phyloP scores from a whole-genome alignment of 768 basidiomycete species.

The Boletellus ananas region DNA sequence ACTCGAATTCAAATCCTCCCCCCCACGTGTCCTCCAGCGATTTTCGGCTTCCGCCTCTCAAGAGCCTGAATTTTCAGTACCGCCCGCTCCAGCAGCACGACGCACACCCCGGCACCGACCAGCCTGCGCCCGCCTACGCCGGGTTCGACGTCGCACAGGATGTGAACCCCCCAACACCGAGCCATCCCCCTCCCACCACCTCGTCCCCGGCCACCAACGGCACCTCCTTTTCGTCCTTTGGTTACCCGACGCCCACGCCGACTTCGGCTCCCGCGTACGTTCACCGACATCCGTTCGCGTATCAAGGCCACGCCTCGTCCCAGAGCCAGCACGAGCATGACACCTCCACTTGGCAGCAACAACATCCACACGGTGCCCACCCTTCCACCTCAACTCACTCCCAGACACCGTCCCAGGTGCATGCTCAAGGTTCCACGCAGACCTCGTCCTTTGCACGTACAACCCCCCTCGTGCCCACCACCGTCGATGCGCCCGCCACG shows the following conservation, averaged over 20 bases:
- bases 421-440: conserved; percentile 12
- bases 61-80: conserved; percentile 64
- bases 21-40: conserved; percentile 39
- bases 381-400: conserved; percentile 11
- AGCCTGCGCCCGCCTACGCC: conserved; percentile 3
- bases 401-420: conserved; percentile 19
- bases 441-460: conserved; percentile 23
- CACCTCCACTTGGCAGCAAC: conserved; percentile 23
- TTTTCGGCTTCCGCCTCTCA: conserved; percentile 66
- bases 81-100: conserved; percentile 29
- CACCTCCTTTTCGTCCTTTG: conserved; percentile 16
- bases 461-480: conserved; percentile 28
- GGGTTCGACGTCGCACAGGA: conserved; percentile 22
- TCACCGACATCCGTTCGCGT: conserved; percentile 21
- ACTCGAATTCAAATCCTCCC: conserved; percentile 31
- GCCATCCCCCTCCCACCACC: neutral
- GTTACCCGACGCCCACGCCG: conserved; percentile 22
- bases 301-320: conserved; percentile 14
- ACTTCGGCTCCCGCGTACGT: conserved; percentile 18
- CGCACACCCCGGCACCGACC: conserved; percentile 8
- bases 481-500: conserved; percentile 18
- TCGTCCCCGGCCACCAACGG: conserved; percentile 6
- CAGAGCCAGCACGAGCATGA: conserved; percentile 21
- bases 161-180: neutral
- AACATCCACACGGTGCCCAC: conserved; percentile 15